Percentiles rank a stretch among this genome's conserved stretches.
Evolutionary conservation across 179 eudicot species (phyloP).

Genomic region (Silene noctiflora): DNA sequence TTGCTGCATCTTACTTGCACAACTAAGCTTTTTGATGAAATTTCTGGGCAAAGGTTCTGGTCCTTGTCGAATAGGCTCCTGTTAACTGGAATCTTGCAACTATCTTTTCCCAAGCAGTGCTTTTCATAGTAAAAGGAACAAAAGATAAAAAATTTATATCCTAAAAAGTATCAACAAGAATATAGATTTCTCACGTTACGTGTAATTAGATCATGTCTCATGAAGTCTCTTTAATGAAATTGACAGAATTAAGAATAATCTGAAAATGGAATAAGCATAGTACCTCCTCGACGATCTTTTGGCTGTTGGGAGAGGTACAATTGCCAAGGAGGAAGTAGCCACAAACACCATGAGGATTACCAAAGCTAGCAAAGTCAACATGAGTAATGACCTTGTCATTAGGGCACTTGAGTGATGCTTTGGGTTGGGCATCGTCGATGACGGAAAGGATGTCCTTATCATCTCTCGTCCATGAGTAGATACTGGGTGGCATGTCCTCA

Average conservation of each 20-base stretch:
- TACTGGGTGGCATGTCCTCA: conserved; percentile 53
- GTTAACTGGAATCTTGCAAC: conserved; percentile 57
- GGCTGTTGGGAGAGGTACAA: conserved; percentile 40
- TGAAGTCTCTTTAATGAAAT: neutral
- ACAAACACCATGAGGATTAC: conserved; percentile 62
- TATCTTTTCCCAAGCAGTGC: conserved; percentile 57
- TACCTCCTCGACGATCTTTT: conserved; percentile 51
- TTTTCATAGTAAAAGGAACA: conserved; percentile 18
- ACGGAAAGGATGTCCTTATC: conserved; percentile 27
- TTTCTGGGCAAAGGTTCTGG: conserved; percentile 38
- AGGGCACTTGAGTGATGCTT: conserved; percentile 52
- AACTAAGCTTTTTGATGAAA: conserved; percentile 46
- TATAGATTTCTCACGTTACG: neutral
- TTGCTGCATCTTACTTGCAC: conserved; percentile 62
- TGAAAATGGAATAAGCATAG: conserved; percentile 3
- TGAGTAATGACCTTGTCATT: conserved; percentile 36
- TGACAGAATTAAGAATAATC: neutral
- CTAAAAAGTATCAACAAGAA: neutral
- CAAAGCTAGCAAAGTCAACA: conserved; percentile 73
- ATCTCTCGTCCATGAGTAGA: conserved; percentile 48
- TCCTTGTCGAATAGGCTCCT: conserved; percentile 34
- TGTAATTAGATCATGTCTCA: neutral
- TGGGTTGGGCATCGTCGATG: conserved; percentile 33
- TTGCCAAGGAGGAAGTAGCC: conserved; percentile 41
- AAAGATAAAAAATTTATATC: neutral